phyloP scores from a whole-genome alignment of 352 stramenopile species.

The Pythium utonaiense region DNA sequence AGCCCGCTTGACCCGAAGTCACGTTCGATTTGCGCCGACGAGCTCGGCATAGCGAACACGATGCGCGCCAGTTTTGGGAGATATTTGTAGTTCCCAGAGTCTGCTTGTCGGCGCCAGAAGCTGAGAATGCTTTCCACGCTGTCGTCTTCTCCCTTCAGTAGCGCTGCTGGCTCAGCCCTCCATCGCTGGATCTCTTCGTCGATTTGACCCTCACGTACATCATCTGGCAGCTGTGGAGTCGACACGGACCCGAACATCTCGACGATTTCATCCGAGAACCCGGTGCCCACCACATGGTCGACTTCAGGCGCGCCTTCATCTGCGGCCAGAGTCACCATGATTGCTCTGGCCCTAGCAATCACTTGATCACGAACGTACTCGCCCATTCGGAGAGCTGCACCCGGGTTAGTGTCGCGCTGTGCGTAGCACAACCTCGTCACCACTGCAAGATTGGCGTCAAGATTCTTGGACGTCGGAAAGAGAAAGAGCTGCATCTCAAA shows the following conservation, averaged over 20 bases:
- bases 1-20: slow-evolving; percentile 1
- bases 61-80: slow-evolving; percentile 5
- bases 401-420: background rate
- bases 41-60: slow-evolving; percentile 1
- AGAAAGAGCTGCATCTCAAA: slow-evolving; percentile 14
- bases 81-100: background rate
- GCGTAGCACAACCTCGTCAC: background rate
- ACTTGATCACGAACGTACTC: background rate
- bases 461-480: slow-evolving; percentile 7
- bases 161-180: background rate
- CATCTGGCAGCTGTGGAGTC: background rate
- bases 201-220: slow-evolving; percentile 3
- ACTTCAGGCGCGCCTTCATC: background rate
- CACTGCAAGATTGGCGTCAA: background rate
- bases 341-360: background rate
- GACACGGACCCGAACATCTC: background rate
- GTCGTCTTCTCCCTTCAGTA: background rate
- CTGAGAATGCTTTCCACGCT: background rate
- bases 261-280: background rate
- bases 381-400: background rate
- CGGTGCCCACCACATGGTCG: background rate
- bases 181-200: slow-evolving; percentile 12
- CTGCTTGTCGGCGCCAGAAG: background rate
- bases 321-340: background rate
- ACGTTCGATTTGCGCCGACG: slow-evolving; percentile 14